Conservation (phyloP, 2,329 filamentous ascomycete species). For the Cercospora beticola region DNA sequence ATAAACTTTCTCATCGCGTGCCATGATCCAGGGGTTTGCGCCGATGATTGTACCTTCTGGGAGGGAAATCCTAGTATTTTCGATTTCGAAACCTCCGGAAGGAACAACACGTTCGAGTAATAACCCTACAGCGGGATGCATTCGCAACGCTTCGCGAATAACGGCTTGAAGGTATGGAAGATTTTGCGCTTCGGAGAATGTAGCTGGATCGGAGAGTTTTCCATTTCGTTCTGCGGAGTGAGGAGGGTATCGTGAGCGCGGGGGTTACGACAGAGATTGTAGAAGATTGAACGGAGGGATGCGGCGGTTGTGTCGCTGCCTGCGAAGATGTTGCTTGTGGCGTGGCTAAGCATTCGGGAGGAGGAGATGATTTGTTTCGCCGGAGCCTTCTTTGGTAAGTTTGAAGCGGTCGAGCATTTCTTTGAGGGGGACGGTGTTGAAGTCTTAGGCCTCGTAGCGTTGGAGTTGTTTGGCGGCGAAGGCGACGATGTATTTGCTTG, state of each 20-base stretch:
- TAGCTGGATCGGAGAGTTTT: constrained; percentile 34
- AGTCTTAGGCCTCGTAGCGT: constrained; percentile 24
- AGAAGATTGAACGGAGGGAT: constrained; percentile 37
- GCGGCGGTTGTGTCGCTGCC: constrained; percentile 40
- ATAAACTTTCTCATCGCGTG: constrained; percentile 34
- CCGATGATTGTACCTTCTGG: constrained; percentile 36
- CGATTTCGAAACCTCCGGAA: constrained; percentile 40
- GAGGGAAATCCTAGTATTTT: constrained; percentile 32
- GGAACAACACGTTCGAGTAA: constrained; percentile 44
- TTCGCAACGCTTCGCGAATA: constrained; percentile 48
- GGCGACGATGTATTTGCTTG: constrained; percentile 27
- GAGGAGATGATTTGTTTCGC: no score
- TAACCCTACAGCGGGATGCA: constrained; percentile 46
- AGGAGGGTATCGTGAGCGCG: constrained; percentile 35
- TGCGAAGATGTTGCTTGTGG: constrained; percentile 46
- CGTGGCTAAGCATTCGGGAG: constrained; percentile 23
- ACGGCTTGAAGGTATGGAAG: constrained; percentile 47
- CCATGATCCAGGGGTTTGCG: constrained; percentile 39
- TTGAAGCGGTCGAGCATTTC: constrained; percentile 31
- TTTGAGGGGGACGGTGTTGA: constrained; percentile 21
- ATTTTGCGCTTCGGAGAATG: constrained; percentile 36
- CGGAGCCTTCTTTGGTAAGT: no score
- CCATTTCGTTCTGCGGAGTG: constrained; percentile 27
- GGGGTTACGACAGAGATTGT: constrained; percentile 41
- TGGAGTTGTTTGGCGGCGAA: constrained; percentile 26